These are phyloP conservation scores for Pleodorina starrii DNA, from an alignment of 139 green algal species.

Conservation along the genomic window DNA sequence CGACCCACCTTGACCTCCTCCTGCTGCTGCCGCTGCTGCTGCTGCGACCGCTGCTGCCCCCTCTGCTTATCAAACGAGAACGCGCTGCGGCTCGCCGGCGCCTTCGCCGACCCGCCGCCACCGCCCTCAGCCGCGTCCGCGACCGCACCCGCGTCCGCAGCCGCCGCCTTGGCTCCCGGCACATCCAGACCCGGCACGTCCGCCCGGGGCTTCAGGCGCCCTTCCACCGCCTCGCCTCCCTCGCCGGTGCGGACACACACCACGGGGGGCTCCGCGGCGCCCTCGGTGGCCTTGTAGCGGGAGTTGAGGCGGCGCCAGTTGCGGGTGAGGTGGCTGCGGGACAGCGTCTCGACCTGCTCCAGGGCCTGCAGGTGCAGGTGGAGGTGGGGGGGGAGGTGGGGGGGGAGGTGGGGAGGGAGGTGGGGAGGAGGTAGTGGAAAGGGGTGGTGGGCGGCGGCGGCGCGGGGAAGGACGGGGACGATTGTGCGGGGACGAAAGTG, in stretches of 20 bases:
- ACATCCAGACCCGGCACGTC: conserved; percentile 18
- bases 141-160: neutral
- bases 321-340: neutral
- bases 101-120: neutral
- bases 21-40: neutral
- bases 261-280: conserved; percentile 15
- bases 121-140: neutral
- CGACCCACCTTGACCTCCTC: conserved; percentile 19
- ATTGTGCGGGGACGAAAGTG: too few relatives aligned
- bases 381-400: too few relatives aligned
- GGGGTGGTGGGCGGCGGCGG: too few relatives aligned
- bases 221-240: conserved; percentile 3
- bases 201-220: neutral
- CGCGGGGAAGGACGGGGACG: neutral
- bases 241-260: conserved; percentile 19
- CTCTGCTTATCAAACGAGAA: conserved; percentile 29
- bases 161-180: neutral
- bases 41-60: neutral
- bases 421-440: neutral
- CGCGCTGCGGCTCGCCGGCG: neutral
- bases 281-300: conserved; percentile 35
- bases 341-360: conserved; percentile 33
- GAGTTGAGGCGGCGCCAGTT: conserved; percentile 25
- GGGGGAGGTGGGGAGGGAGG: neutral
- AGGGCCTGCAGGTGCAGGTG: neutral